Conservation (phyloP, 768 basidiomycete species). For the Tricholoma terreum region DNA sequence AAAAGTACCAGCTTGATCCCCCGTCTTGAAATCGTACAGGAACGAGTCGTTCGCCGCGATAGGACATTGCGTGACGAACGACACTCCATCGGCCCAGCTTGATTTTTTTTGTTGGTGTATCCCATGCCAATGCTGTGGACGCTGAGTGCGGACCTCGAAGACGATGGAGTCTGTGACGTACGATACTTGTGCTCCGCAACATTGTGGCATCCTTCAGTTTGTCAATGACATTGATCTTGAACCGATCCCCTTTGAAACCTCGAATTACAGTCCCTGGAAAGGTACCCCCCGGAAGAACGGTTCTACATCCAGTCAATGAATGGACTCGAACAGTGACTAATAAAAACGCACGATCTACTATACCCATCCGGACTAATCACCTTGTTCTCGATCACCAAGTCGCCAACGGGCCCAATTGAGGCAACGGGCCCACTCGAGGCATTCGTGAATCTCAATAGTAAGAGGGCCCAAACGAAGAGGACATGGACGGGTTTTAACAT, state of each 20-base stretch:
- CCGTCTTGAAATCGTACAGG: conserved; percentile 29
- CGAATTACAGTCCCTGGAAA: conserved; percentile 26
- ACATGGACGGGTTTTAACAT: no score
- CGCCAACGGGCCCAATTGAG: no score
- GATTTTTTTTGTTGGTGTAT: conserved; percentile 3
- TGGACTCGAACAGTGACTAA: no score
- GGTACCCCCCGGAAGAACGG: conserved; percentile 23
- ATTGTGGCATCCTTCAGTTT: no score
- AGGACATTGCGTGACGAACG: conserved; percentile 30
- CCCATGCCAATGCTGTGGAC: conserved; percentile 1
- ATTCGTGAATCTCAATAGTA: no score
- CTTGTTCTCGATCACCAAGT: conserved; percentile 39
- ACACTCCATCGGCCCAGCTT: conserved; percentile 10
- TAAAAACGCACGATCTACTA: conserved; percentile 31
- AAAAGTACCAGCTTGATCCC: conserved; percentile 36
- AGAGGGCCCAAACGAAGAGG: no score
- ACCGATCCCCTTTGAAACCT: conserved; percentile 20
- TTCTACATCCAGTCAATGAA: conserved; percentile 7
- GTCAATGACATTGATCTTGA: conserved; percentile 13
- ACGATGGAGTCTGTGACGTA: no score
- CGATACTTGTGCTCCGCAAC: no score
- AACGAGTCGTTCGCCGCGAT: conserved; percentile 29
- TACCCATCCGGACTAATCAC: conserved; percentile 50
- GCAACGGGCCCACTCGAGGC: no score
- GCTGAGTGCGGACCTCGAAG: no score